Conservation (phyloP, 1,284 basidiomycete genomes). For the Fomitopsis pinicola region DNA sequence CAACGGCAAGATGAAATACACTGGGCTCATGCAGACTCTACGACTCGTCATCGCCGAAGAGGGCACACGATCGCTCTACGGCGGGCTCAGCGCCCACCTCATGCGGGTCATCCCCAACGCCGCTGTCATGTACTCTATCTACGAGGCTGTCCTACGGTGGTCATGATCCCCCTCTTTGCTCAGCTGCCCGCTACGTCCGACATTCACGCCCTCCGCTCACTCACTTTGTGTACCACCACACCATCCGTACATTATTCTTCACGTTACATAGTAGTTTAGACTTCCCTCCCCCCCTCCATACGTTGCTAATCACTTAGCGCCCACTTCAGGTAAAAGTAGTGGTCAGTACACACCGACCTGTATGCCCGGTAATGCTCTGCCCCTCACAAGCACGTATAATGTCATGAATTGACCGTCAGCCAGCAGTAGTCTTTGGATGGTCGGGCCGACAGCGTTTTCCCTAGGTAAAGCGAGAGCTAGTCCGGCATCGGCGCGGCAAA, state of each 20-base stretch:
- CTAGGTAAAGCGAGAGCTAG: too few relatives aligned
- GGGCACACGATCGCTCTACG: conserved; percentile 82
- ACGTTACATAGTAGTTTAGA: neutral
- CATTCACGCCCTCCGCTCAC: neutral
- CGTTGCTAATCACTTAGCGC: neutral
- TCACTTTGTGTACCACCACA: conserved; percentile 1
- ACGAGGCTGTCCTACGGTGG: conserved; percentile 73
- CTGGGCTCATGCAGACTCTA: conserved; percentile 83
- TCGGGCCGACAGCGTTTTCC: too few relatives aligned
- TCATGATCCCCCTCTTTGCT: conserved; percentile 5
- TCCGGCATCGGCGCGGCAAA: too few relatives aligned
- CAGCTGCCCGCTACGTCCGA: neutral
- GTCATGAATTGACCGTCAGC: neutral
- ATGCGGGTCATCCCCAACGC: conserved; percentile 98
- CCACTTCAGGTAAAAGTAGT: neutral
- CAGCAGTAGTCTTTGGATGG: neutral
- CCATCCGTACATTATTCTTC: neutral
- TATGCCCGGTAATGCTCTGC: neutral
- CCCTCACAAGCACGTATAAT: neutral
- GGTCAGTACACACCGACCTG: neutral
- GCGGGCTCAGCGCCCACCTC: conserved; percentile 91
- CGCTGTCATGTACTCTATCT: conserved; percentile 92
- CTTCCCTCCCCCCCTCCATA: neutral
- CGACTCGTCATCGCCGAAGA: conserved; percentile 88
- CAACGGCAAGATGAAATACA: conserved; percentile 80